Conservation (phyloP, 2,329 filamentous ascomycete species). For the Beauveria sp. region DNA sequence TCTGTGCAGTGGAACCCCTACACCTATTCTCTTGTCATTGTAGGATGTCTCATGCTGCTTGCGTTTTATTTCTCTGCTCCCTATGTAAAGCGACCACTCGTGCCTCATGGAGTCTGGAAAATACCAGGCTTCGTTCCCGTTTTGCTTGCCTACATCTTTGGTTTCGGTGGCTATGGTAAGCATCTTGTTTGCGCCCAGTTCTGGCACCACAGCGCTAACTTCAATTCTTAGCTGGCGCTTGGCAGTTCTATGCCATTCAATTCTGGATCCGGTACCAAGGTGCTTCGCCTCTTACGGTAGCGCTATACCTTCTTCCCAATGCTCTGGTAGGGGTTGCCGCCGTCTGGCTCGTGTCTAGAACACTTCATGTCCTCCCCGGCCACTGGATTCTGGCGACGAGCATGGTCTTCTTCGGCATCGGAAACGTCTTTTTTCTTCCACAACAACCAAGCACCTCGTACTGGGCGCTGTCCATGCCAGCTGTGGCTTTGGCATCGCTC, state of each 20-base stretch:
- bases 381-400: slow-evolving; percentile 38
- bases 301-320: slow-evolving; percentile 37
- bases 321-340: slow-evolving; percentile 35
- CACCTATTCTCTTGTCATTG: slow-evolving; percentile 7
- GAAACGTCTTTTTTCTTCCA: slow-evolving; percentile 12
- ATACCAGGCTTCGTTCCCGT: slow-evolving; percentile 3
- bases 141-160: not conserved
- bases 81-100: slow-evolving; percentile 2
- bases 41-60: slow-evolving; percentile 6
- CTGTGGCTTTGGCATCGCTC: slow-evolving; percentile 36
- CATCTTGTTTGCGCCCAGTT: not conserved
- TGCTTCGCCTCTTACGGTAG: slow-evolving; percentile 27
- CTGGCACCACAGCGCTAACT: not conserved
- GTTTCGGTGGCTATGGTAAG: slow-evolving; percentile 7
- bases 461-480: slow-evolving; percentile 37
- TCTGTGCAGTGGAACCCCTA: slow-evolving; percentile 9
- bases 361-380: slow-evolving; percentile 35
- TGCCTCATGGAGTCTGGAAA: not conserved
- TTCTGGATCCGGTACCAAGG: slow-evolving; percentile 30
- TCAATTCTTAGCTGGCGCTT: slow-evolving; percentile 17
- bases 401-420: slow-evolving; percentile 23
- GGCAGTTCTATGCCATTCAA: slow-evolving; percentile 31
- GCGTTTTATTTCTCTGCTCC: not conserved
- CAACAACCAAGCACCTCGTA: slow-evolving; percentile 33
- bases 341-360: slow-evolving; percentile 36